A percentile compares a stretch with the other conserved stretches of the same genome.
Conservation (phyloP, 768 basidiomycete species). For the Leccinum olivaceopallidum region DNA sequence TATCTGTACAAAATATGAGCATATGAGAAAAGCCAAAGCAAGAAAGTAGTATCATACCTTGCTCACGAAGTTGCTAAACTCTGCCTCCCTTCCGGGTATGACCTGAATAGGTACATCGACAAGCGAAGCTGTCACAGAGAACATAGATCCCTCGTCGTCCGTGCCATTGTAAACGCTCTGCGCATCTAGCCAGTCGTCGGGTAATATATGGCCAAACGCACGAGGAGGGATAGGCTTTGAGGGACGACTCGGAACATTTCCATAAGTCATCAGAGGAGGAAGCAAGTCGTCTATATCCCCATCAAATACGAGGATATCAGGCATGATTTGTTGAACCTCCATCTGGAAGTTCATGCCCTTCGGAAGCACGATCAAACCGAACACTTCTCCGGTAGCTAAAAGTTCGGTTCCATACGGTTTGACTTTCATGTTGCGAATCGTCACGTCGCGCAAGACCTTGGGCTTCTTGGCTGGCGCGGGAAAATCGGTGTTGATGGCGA, state of each 20-base stretch:
- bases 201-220: slow-evolving; percentile 76
- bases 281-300: slow-evolving; percentile 53
- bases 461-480: slow-evolving; percentile 68
- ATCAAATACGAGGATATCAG: slow-evolving; percentile 79
- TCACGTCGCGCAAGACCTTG: slow-evolving; percentile 66
- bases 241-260: slow-evolving; percentile 45
- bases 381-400: slow-evolving; percentile 70
- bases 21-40: not conserved
- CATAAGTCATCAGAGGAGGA: slow-evolving; percentile 9
- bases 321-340: slow-evolving; percentile 62
- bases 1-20: slow-evolving; percentile 45
- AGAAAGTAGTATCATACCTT: slow-evolving; percentile 51
- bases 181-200: slow-evolving; percentile 64
- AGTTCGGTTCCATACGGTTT: slow-evolving; percentile 48
- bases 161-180: slow-evolving; percentile 42
- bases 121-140: slow-evolving; percentile 63
- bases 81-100: slow-evolving; percentile 72
- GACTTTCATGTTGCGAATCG: slow-evolving; percentile 75
- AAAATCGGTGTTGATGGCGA: slow-evolving; percentile 52
- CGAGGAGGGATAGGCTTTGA: slow-evolving; percentile 67
- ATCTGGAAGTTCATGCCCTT: slow-evolving; percentile 66
- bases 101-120: slow-evolving; percentile 76
- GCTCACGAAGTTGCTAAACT: slow-evolving; percentile 73
- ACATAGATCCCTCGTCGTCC: slow-evolving; percentile 53
- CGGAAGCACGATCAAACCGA: slow-evolving; percentile 66